Base-by-base conservation (phyloP, 2,329 filamentous ascomycete species). In the Pseudocercospora fijiensis region DNA sequence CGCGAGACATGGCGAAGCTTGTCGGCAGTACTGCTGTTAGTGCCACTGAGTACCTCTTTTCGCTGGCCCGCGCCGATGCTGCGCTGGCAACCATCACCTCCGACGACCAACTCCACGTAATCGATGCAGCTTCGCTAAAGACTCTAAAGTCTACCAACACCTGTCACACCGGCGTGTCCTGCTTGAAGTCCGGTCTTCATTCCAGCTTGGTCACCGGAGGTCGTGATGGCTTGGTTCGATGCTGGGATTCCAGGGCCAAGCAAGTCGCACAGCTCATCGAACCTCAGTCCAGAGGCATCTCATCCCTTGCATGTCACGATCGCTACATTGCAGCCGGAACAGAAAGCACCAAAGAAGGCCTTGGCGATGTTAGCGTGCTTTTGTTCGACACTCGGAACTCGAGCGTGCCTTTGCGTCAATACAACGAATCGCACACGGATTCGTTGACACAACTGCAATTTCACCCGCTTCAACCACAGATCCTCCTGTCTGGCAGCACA, bases 401-500 rank as follows among this genome's bases (percentile, higher is more conserved):
- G 9, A 65, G 70, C 22, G 65, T 65, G 5, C 78, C 80, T 4
- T 63, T 76, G 3, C 73, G 79, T 24, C 72, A 75, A 27, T 79
- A 80, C 64, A 72, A 76, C 22, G 81, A 83, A 63, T 81, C 78
- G 3, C 81, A 83, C 64, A 82, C 78, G 60, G 86, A 88, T 72
- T 86, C 86, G 61, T 80, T 88, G 60, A 88, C 86, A 2, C 82
- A 84, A 69, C 78, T 84, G 63, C 70, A 77, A n/a, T 71, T 71
- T 57, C 73, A 86, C 61, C 71, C 73, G 6, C 79, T 77, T 2
- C 79, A 84, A 56, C 81, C 85, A 0, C 81, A 84, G 51, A 79
- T 90, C 16, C 83, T 94, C 5, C 81, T 94, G 10, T 91, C 90
- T 1, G 90, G 89, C 49, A 91, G 89, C 41, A 94, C 90, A 13